These are phyloP conservation scores for Colletotrichum melonis DNA, from an alignment of 2,329 filamentous ascomycete species.

Conservation along the genomic window DNA sequence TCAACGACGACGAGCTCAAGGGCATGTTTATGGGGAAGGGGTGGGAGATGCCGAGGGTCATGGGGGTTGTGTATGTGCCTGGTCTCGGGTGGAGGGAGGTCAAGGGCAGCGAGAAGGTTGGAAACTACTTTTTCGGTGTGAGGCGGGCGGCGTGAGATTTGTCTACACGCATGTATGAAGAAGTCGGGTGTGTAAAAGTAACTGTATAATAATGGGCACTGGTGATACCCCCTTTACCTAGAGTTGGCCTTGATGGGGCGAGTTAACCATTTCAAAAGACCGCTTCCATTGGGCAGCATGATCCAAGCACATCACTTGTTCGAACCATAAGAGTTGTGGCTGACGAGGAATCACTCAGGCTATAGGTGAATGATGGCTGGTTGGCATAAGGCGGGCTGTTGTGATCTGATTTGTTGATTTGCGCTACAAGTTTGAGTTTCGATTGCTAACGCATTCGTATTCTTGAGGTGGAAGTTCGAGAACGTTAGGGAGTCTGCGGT, in stretches of 20 bases:
- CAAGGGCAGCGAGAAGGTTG: slow-evolving; percentile 81
- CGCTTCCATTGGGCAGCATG: neutral
- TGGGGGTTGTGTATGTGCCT: slow-evolving; percentile 91
- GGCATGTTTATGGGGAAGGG: slow-evolving; percentile 63
- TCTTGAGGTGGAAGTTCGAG: neutral
- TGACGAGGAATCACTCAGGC: neutral
- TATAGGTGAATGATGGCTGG: neutral
- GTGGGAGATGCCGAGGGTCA: slow-evolving; percentile 72
- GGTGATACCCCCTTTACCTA: slow-evolving; percentile 18
- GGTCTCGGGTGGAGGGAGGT: slow-evolving; percentile 91
- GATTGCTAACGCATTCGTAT: slow-evolving; percentile 9
- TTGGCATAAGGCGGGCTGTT: neutral
- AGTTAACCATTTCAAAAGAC: neutral
- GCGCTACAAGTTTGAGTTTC: neutral
- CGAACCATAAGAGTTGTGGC: neutral
- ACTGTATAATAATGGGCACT: slow-evolving; percentile 15
- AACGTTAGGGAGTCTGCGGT: neutral
- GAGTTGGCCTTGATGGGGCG: neutral
- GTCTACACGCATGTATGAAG: neutral
- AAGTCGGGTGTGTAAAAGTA: neutral
- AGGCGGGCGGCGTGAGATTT: slow-evolving; percentile 52
- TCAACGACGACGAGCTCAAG: slow-evolving; percentile 84
- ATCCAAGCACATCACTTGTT: neutral
- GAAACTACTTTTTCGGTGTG: slow-evolving; percentile 97
- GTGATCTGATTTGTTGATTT: neutral